phyloP scores from a whole-genome alignment of 1,284 basidiomycete genomes.

The Grifola frondosa region DNA sequence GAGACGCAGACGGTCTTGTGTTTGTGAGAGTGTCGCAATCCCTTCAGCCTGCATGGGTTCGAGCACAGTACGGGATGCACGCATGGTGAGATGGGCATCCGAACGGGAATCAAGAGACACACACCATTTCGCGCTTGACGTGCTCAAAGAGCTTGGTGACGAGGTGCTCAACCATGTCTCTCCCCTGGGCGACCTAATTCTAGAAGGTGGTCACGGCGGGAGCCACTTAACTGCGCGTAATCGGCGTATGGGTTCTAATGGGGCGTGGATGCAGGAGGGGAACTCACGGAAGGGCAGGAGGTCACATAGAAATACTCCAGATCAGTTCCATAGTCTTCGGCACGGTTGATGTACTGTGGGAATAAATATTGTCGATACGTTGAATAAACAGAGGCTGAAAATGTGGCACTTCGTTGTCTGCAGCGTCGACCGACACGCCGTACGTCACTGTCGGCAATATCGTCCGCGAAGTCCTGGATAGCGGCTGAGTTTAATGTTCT shows the following conservation, averaged over 20 bases:
- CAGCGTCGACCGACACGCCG: slow-evolving; percentile 29
- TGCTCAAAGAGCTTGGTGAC: slow-evolving; percentile 28
- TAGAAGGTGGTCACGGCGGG: slow-evolving; percentile 40
- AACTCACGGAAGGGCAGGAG: slow-evolving; percentile 27
- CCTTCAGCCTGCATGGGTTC: slow-evolving; percentile 17
- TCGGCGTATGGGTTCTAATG: background rate
- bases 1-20: slow-evolving; percentile 7
- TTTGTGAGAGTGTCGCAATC: slow-evolving; percentile 14
- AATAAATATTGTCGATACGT: background rate
- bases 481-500: background rate
- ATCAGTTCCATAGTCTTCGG: slow-evolving; percentile 25
- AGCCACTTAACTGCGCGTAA: slow-evolving; percentile 30
- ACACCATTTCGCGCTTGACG: slow-evolving; percentile 31
- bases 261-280: no score
- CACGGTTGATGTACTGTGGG: slow-evolving; percentile 24
- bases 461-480: slow-evolving; percentile 27
- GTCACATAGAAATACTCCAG: slow-evolving; percentile 31
- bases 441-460: slow-evolving; percentile 33
- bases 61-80: no score
- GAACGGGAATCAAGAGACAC: background rate
- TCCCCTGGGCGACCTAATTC: slow-evolving; percentile 21
- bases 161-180: slow-evolving; percentile 18
- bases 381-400: slow-evolving; percentile 4
- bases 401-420: slow-evolving; percentile 25
- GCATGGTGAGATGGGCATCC: background rate